A percentile compares a stretch with the other conserved stretches of the same genome.
Evolutionary conservation across 2,329 filamentous ascomycete species (phyloP).

Genomic region (Samsoniella hepiali): DNA sequence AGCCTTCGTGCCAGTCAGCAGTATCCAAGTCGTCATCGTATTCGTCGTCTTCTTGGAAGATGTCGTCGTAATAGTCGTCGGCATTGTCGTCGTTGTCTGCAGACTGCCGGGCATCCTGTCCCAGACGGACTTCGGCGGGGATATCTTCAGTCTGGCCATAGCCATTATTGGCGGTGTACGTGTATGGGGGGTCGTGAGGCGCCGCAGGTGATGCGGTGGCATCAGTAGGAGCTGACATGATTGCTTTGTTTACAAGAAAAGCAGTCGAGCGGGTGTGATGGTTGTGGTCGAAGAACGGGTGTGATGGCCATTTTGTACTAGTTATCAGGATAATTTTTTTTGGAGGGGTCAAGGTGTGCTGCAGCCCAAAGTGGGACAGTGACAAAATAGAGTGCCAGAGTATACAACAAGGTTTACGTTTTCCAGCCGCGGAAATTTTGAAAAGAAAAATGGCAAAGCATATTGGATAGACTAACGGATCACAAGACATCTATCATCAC

Average conservation of each 20-base stretch:
- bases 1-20: constrained; percentile 51
- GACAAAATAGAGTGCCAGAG: too few relatives aligned
- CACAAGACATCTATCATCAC: too few relatives aligned
- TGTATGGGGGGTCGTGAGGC: constrained; percentile 45
- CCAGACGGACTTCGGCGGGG: constrained; percentile 31
- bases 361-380: constrained; percentile 13
- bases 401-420: too few relatives aligned
- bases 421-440: too few relatives aligned
- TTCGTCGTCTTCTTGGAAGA: constrained; percentile 38
- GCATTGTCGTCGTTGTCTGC: constrained; percentile 29
- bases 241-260: background rate
- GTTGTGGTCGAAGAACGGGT: background rate
- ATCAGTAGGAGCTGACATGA: constrained; percentile 8
- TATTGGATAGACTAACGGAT: too few relatives aligned
- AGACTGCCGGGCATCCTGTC: constrained; percentile 25
- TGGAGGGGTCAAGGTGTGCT: constrained; percentile 12
- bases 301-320: background rate
- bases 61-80: constrained; percentile 33
- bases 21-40: constrained; percentile 62
- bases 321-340: constrained; percentile 16
- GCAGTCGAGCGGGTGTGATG: background rate
- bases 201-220: constrained; percentile 34
- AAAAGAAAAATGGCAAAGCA: background rate
- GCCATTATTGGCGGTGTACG: constrained; percentile 42
- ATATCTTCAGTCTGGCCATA: constrained; percentile 39